Conservation (phyloP, 2,329 filamentous ascomycete genomes). For the Pestalotiopsis sp. region DNA sequence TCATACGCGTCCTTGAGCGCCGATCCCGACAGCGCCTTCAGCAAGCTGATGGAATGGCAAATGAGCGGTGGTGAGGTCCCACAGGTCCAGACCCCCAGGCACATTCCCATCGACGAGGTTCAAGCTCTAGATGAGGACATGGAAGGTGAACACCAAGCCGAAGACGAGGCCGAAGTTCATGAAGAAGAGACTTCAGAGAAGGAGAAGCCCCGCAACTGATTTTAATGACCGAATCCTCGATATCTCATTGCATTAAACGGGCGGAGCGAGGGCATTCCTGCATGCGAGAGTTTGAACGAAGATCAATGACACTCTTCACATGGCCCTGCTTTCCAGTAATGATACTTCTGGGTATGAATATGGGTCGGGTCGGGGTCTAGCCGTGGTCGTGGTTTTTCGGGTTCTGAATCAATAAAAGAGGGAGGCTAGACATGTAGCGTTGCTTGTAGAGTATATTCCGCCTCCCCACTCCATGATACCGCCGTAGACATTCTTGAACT, state of each 20-base stretch:
- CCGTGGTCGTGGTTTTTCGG: background rate
- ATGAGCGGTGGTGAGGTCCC: constrained; percentile 78
- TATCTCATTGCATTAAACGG: constrained; percentile 17
- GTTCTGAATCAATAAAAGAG: background rate
- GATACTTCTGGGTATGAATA: background rate
- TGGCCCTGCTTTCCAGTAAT: background rate
- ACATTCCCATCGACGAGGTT: constrained; percentile 46
- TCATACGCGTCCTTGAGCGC: constrained; percentile 76
- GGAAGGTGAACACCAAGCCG: constrained; percentile 38
- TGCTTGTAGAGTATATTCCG: constrained; percentile 20
- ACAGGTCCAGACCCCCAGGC: constrained; percentile 34
- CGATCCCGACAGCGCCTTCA: constrained; percentile 80
- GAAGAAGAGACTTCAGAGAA: constrained; percentile 17
- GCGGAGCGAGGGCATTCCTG: background rate
- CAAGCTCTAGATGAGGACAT: constrained; percentile 54
- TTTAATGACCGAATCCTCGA: background rate
- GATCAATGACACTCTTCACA: background rate
- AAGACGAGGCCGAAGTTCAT: constrained; percentile 26
- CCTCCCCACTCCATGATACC: constrained; percentile 24
- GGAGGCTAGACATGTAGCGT: background rate
- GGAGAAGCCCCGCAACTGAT: constrained; percentile 19
- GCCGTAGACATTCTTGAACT: background rate
- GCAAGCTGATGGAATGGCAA: constrained; percentile 98
- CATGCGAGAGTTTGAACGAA: constrained; percentile 1
- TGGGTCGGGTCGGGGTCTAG: background rate